Conservation (phyloP, 345 rosid genomes). For the Punica granatum region DNA sequence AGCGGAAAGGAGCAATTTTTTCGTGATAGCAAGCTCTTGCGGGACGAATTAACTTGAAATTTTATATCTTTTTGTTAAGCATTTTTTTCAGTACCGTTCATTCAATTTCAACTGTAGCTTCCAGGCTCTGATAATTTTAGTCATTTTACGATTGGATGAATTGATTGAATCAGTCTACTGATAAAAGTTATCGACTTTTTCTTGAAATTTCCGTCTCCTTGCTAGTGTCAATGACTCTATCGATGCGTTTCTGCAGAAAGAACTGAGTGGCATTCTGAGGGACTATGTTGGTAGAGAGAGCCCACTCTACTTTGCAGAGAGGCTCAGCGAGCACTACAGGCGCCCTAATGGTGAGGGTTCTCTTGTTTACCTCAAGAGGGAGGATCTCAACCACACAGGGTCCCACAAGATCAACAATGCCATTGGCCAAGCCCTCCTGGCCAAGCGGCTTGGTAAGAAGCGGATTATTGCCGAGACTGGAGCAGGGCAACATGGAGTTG, state of each 20-base stretch:
- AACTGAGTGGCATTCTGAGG: constrained; percentile 64
- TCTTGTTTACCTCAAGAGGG: constrained; percentile 81
- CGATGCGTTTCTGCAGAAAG: constrained; percentile 35
- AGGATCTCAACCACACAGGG: constrained; percentile 91
- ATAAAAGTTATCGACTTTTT: neutral
- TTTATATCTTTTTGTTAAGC: neutral
- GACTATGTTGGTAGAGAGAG: constrained; percentile 93
- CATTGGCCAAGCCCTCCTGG: constrained; percentile 81
- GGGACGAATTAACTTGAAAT: neutral
- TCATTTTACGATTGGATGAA: neutral
- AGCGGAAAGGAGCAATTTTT: neutral
- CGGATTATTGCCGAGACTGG: constrained; percentile 93
- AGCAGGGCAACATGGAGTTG: constrained; percentile 97
- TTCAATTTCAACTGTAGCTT: neutral
- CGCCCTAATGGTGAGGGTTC: constrained; percentile 80
- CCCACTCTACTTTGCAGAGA: constrained; percentile 84
- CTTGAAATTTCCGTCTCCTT: neutral
- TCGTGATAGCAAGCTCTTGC: neutral
- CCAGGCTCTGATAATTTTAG: neutral
- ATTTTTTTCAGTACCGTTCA: neutral
- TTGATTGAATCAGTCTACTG: neutral
- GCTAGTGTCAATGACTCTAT: neutral
- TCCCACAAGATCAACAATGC: constrained; percentile 95
- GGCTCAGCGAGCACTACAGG: constrained; percentile 77
- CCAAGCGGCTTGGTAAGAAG: constrained; percentile 73